A percentile compares a stretch with the other conserved stretches of the same genome.
These are phyloP conservation scores for Achaetomiella virescens DNA, from an alignment of 495 filamentous ascomycete genomes.

Conservation along the genomic window DNA sequence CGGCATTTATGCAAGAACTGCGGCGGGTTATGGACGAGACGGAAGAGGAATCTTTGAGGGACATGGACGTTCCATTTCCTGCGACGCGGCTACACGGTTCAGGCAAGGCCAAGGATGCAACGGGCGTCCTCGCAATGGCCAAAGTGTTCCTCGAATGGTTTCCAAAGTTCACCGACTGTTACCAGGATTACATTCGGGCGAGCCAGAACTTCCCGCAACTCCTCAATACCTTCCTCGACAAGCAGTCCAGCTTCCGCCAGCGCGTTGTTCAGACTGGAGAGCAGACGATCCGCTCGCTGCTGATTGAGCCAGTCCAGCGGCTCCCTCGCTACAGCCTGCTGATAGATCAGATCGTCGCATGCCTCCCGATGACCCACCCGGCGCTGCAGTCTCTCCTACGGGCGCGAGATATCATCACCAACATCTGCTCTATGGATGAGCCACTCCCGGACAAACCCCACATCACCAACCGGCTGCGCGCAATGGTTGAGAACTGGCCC, in stretches of 20 bases:
- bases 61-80: constrained; percentile 47
- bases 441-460: constrained; percentile 60
- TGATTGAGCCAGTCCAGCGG: constrained; percentile 95
- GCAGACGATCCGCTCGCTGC: constrained; percentile 79
- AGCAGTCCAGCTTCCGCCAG: constrained; percentile 73
- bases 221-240: constrained; percentile 65
- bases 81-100: constrained; percentile 43
- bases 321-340: constrained; percentile 91
- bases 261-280: constrained; percentile 79
- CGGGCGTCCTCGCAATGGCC: constrained; percentile 67
- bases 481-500: constrained; percentile 78
- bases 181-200: constrained; percentile 82
- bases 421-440: constrained; percentile 86
- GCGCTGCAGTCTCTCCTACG: constrained; percentile 73
- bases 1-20: constrained; percentile 68
- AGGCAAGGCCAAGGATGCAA: constrained; percentile 57
- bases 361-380: constrained; percentile 75
- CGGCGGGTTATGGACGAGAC: constrained; percentile 72
- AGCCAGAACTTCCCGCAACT: constrained; percentile 78
- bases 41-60: constrained; percentile 67
- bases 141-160: constrained; percentile 81
- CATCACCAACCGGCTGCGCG: constrained; percentile 63
- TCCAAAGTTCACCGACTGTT: constrained; percentile 80
- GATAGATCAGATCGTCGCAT: constrained; percentile 87
- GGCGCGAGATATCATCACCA: constrained; percentile 84